Conservation (phyloP, 352 stramenopile genomes). For the Globisporangium viniferum region DNA sequence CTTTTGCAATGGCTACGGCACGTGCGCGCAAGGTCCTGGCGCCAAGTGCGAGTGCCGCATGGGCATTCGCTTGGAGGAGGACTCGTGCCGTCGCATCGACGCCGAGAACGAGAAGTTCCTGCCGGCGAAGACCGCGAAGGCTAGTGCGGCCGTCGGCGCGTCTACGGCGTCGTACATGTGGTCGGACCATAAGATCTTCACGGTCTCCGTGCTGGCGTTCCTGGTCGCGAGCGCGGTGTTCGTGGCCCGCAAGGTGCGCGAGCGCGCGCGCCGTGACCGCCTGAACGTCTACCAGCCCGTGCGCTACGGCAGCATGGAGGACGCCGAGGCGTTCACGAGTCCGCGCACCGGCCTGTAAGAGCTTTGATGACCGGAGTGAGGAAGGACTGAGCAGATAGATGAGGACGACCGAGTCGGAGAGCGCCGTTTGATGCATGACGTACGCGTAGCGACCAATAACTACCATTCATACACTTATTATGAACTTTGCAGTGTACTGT, state of each 20-base stretch:
- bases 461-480: too few species aligned
- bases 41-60: constrained; percentile 54
- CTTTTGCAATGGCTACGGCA: constrained; percentile 69
- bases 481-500: too few species aligned
- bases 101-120: constrained; percentile 35
- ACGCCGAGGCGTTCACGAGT: constrained; percentile 9
- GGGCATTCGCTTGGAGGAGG: constrained; percentile 37
- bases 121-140: constrained; percentile 5
- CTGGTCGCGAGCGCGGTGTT: constrained; percentile 19
- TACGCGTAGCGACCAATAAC: too few species aligned
- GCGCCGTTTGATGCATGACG: too few species aligned
- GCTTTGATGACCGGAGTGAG: not conserved
- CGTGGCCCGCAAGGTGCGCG: constrained; percentile 31
- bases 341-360: not conserved
- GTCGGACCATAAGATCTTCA: constrained; percentile 1
- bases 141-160: not conserved
- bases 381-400: too few species aligned
- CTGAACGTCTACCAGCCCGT: constrained; percentile 32
- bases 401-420: too few species aligned
- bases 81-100: constrained; percentile 63
- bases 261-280: constrained; percentile 25
- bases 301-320: constrained; percentile 49
- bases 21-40: constrained; percentile 47
- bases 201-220: constrained; percentile 16
- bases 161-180: constrained; percentile 9